Evolutionary conservation across 163 green algal genomes (phyloP).

Genomic region (Coccomyxa subellipsoidea): DNA sequence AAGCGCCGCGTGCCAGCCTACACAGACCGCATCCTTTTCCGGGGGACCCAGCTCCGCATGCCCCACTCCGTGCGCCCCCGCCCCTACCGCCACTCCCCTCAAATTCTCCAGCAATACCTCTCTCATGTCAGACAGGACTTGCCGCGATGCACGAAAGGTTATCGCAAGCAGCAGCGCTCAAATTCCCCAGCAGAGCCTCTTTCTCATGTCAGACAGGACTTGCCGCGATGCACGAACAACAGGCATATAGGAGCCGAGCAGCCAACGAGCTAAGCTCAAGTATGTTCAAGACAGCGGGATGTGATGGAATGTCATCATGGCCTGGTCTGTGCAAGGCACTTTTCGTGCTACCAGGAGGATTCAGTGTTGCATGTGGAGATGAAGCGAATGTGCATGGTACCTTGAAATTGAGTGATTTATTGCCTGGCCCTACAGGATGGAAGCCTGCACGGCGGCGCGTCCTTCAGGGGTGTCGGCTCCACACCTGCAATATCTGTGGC

Average conservation of each 20-base stretch:
- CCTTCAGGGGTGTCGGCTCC: neutral
- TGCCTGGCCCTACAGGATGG: neutral
- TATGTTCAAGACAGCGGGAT: too few species aligned
- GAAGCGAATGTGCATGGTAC: too few species aligned
- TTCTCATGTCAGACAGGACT: neutral
- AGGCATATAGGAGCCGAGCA: too few species aligned
- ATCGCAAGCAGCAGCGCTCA: neutral
- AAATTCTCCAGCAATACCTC: neutral
- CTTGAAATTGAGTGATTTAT: too few species aligned
- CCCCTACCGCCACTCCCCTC: too few species aligned
- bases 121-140: neutral
- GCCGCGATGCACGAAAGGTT: neutral
- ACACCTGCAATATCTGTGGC: neutral
- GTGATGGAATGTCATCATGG: too few species aligned
- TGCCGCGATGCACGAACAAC: too few species aligned
- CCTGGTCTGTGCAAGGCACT: too few species aligned
- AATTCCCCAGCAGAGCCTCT: neutral
- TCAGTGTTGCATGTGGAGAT: too few species aligned
- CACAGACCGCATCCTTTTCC: conserved; percentile 91
- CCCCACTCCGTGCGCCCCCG: neutral
- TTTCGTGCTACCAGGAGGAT: too few species aligned
- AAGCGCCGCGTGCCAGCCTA: conserved; percentile 90
- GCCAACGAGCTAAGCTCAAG: too few species aligned
- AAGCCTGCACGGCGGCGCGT: neutral
- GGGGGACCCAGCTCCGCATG: conserved; percentile 31